phyloP scores from a whole-genome alignment of 2,329 filamentous ascomycete species.

The Aureobasidium sp. region DNA sequence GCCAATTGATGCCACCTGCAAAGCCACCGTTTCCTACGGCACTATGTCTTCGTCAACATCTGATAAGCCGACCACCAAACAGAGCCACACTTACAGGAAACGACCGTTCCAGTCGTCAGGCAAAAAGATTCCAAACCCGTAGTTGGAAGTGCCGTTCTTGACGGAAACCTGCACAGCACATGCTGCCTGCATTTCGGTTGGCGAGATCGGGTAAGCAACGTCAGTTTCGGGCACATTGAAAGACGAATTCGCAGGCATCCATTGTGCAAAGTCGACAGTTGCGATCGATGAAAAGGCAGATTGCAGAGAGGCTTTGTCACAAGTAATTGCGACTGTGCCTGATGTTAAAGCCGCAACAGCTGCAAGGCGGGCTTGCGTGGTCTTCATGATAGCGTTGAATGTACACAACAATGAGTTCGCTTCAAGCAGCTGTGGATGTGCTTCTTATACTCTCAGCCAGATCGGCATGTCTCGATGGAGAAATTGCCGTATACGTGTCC shows the following conservation, averaged over 20 bases:
- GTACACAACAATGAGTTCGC: neutral
- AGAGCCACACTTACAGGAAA: slow-evolving; percentile 16
- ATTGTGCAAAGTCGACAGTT: slow-evolving; percentile 27
- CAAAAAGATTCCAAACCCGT: slow-evolving; percentile 25
- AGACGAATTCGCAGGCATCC: slow-evolving; percentile 26
- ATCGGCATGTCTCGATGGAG: neutral
- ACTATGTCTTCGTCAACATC: neutral
- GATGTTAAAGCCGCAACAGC: neutral
- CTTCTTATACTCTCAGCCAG: neutral
- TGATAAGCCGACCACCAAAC: no score
- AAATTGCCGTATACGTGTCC: neutral
- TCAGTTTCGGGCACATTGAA: slow-evolving; percentile 30
- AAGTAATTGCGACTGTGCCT: slow-evolving; percentile 16
- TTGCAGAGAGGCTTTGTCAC: slow-evolving; percentile 26
- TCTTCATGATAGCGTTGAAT: neutral
- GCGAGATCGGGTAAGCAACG: slow-evolving; percentile 32
- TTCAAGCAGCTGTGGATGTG: neutral
- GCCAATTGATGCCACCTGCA: slow-evolving; percentile 39
- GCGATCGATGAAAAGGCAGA: slow-evolving; percentile 26
- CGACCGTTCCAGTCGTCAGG: slow-evolving; percentile 25
- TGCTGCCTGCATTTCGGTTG: slow-evolving; percentile 23
- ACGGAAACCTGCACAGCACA: slow-evolving; percentile 26
- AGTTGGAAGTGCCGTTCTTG: slow-evolving; percentile 20
- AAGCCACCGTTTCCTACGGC: slow-evolving; percentile 40
- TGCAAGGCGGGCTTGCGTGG: neutral